Evolutionary conservation across 495 filamentous ascomycete species (phyloP), one percentile per base, ranked within the genome.

Genomic region (Aspergillus leporis): DNA sequence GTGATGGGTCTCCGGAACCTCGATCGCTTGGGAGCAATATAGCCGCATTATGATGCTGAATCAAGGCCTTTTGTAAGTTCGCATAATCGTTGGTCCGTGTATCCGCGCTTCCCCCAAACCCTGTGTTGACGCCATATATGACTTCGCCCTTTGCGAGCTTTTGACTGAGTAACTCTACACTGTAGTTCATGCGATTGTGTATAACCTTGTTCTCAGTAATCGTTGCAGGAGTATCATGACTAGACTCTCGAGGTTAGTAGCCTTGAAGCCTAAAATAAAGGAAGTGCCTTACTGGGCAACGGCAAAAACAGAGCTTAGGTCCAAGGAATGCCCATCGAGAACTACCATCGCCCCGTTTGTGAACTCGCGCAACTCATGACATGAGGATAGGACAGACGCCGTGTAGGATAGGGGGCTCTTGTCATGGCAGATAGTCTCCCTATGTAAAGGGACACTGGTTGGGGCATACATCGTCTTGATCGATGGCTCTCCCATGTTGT

Each of bases 31-130:
- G 66, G 5, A 78, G 63, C 7, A 87, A 66, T 16, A 88, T 74
- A 19, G 83, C 84, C 16, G 68, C 70, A 49, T 84, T 78, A 5
- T 81, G 80, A 53, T 81, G 80, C 66, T 87, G 86, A 19, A 86
- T 68, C 10, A 87, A 64, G 1, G 81, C 75, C 21, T 69, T 72
- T 62, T 89, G 87, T 16, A 90, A 72, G 6, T 62, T 67, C 31
- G 73, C 70, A 18, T 75, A 58, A 16, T 81, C 49, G 22, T 64
- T 53, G 1, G 66, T 82, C 1, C 83, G 75, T 0, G 78, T 78
- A 57, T 87, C 83, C 21, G 87, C 87, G 56, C 83, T 87, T 23
- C 85, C 87, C n/a, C 87, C 87, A 50, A 87, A 88, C 21, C 87
- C 87, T 3, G 87, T 89, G 53, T 83, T 89, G 46, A 90, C 84